A percentile compares a stretch with the other conserved stretches of the same genome.
Evolutionary conservation across 148 eudicot genomes (phyloP).

Genomic region (Polygonum maritimum): DNA sequence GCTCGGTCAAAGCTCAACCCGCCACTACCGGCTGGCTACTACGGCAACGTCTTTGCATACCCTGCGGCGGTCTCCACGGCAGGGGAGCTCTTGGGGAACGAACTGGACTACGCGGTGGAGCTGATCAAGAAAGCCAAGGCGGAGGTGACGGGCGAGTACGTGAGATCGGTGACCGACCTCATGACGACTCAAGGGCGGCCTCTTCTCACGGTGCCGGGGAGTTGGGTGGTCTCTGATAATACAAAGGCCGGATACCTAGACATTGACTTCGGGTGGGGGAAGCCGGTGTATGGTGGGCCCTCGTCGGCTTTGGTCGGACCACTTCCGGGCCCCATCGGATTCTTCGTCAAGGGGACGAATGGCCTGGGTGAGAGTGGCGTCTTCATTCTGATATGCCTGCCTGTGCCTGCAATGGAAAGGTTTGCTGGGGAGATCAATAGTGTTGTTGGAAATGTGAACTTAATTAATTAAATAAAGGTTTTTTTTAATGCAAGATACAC

Average conservation of each 20-base stretch:
- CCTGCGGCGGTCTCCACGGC: constrained; percentile 13
- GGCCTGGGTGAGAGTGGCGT: neutral
- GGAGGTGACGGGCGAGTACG: constrained; percentile 14
- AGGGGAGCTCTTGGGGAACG: neutral
- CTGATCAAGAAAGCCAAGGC: constrained; percentile 17
- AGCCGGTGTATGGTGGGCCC: constrained; percentile 17
- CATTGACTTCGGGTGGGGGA: constrained; percentile 29
- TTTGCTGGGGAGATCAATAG: neutral
- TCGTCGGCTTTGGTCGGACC: neutral
- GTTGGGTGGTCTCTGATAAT: constrained; percentile 14
- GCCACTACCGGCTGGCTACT: constrained; percentile 16
- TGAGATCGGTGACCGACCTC: constrained; percentile 6
- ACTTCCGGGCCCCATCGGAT: neutral
- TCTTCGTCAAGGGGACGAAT: neutral
- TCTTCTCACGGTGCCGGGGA: neutral
- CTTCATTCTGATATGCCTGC: neutral
- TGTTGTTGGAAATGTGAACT: neutral
- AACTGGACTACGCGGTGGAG: constrained; percentile 16
- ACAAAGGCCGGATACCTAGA: neutral
- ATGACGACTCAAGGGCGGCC: constrained; percentile 8
- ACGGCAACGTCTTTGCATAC: constrained; percentile 16
- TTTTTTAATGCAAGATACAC: too few species aligned
- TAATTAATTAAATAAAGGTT: too few species aligned
- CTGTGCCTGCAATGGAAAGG: neutral
- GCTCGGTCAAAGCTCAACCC: constrained; percentile 6